Base-by-base conservation (phyloP, 75 land plant genomes). In the Chamaecyparis obtusa region DNA sequence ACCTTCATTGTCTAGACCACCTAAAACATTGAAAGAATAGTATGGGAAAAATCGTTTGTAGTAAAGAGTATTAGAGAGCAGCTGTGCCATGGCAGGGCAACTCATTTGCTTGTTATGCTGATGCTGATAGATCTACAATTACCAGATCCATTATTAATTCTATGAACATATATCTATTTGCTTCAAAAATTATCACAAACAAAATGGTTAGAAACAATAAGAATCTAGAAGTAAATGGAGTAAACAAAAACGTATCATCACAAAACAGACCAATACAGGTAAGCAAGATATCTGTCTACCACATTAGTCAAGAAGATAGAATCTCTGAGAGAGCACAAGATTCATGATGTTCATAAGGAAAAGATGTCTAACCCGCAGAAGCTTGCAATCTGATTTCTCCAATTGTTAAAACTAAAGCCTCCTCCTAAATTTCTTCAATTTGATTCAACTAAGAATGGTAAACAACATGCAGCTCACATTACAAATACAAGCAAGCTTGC, bases 21-120 rank as follows among this genome's bases (percentile, higher is more conserved):
- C 99, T 80, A 97, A 89, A 67, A 97, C 95, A 89, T 97, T 97
- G 85, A 97, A 97, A 19, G 99, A 88, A 89, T 97, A 97, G 86
- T 97, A 97, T 33, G 99, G 99, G 86, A 97, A 97, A 90, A 97
- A 96, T 9, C 98, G 94, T 88, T 96, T 97, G 93, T 96, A 97
- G 91, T 97, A 97, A 3, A 97, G 93, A 4, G 99, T 96, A 56
- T 97, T 97, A 1, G 99, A 96, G 3, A 97, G 94, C 21, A 96
- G 94, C 90, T 96, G 98, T 43, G 94, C 99, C 98, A 96, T 97
- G 71, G 95, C 99, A 44, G 99, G 98, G 80, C 99, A 97, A 89
- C 96, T 95, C 99, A 97, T 96, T 82, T 97, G 98, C 88, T 97
- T 97, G 89, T 91, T 94, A 88, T 97, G 99, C 71, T 97, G 98